Evolutionary conservation across 306 rosid genomes (phyloP).

Genomic region (Vicia villosa): DNA sequence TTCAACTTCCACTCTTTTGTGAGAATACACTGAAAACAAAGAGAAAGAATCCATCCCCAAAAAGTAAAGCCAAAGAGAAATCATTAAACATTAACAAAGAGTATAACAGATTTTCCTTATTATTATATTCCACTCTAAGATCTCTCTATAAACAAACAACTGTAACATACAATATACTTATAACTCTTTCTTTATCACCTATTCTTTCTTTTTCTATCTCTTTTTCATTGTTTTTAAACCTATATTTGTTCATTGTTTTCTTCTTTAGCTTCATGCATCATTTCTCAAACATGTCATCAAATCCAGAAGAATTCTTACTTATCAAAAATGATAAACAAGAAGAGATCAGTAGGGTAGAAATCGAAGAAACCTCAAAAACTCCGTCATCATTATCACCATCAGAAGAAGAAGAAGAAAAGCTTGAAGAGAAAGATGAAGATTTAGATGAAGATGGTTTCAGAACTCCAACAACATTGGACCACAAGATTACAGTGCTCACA

Average conservation of each 20-base stretch:
- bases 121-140: slow-evolving; percentile 21
- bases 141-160: not conserved
- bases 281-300: slow-evolving; percentile 39
- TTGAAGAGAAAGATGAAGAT: not conserved
- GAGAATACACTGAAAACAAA: slow-evolving; percentile 32
- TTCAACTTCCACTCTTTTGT: slow-evolving; percentile 31
- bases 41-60: slow-evolving; percentile 24
- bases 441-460: slow-evolving; percentile 67
- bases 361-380: not conserved
- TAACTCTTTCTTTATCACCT: slow-evolving; percentile 18
- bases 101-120: not conserved
- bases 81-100: too few relatives aligned
- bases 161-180: not conserved
- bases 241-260: not conserved
- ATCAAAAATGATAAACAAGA: slow-evolving; percentile 29
- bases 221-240: too few relatives aligned
- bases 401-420: not conserved
- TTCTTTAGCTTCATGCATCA: not conserved
- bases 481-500: slow-evolving; percentile 48
- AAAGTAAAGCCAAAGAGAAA: slow-evolving; percentile 43
- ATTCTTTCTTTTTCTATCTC: not conserved
- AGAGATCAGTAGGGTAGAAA: not conserved
- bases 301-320: slow-evolving; percentile 27
- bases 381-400: not conserved
- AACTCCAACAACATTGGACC: slow-evolving; percentile 65